Conservation (phyloP, 1,284 basidiomycete species). For the Sporisorium scitamineum region DNA sequence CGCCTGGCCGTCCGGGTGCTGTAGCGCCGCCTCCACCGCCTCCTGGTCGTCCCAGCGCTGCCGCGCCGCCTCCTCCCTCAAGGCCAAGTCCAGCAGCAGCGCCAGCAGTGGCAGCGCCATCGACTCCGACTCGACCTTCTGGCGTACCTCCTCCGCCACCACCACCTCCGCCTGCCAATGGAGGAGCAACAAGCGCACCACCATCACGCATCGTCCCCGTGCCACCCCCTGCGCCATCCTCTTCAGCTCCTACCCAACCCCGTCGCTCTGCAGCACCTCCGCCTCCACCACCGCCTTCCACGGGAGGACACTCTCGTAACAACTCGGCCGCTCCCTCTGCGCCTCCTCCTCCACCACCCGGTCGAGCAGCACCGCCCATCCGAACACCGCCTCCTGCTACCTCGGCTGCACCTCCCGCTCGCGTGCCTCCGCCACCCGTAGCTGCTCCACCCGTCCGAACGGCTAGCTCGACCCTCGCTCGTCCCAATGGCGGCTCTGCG, state of each 20-base stretch:
- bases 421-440: constrained; percentile 74
- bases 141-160: constrained; percentile 25
- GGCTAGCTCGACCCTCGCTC: constrained; percentile 32
- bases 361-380: constrained; percentile 79
- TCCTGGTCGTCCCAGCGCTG: constrained; percentile 14
- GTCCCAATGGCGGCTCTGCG: constrained; percentile 20
- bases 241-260: constrained; percentile 32
- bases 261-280: constrained; percentile 88
- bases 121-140: constrained; percentile 23
- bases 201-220: constrained; percentile 26
- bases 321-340: constrained; percentile 20
- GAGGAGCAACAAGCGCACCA: constrained; percentile 10
- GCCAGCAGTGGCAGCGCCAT: constrained; percentile 10
- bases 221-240: constrained; percentile 26
- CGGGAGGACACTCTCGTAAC: constrained; percentile 42
- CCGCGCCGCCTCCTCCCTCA: constrained; percentile 17
- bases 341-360: constrained; percentile 76
- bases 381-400: constrained; percentile 76
- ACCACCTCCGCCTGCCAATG: constrained; percentile 9
- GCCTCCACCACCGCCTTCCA: constrained; percentile 74
- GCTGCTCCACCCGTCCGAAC: constrained; percentile 61
- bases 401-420: constrained; percentile 74
- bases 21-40: constrained; percentile 16
- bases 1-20: constrained; percentile 18
- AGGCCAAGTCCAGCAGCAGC: constrained; percentile 18